A percentile compares a stretch with the other conserved stretches of the same genome.
Conservation (phyloP, 129 eudicot species). For the Lactuca saligna region DNA sequence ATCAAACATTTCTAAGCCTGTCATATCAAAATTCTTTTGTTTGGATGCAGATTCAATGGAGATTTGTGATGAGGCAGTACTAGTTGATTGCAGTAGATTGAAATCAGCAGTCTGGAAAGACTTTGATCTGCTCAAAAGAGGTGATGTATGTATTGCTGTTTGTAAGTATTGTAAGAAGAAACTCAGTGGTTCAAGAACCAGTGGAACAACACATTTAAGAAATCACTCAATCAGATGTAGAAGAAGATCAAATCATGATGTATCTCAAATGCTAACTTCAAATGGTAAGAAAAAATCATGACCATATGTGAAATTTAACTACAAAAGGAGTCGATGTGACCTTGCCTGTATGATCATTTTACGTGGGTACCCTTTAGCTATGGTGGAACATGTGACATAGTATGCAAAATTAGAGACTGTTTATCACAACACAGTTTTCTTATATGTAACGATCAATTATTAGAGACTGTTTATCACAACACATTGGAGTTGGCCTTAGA, state of each 20-base stretch:
- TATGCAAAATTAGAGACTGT: constrained; percentile 67
- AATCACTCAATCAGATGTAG: constrained; percentile 89
- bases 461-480: too few relatives aligned
- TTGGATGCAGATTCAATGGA: constrained; percentile 55
- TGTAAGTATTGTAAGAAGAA: constrained; percentile 89
- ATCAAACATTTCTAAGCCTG: neutral
- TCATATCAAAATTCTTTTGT: neutral
- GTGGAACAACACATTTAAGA: constrained; percentile 94
- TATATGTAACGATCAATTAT: constrained; percentile 66
- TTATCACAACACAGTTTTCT: constrained; percentile 74
- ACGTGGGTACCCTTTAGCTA: too few relatives aligned
- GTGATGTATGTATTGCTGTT: constrained; percentile 70
- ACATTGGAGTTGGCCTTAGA: too few relatives aligned
- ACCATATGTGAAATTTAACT: too few relatives aligned
- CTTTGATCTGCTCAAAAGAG: constrained; percentile 80
- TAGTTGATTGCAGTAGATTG: constrained; percentile 79
- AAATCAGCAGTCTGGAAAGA: constrained; percentile 97
- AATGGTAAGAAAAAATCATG: too few relatives aligned
- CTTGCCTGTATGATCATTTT: too few relatives aligned
- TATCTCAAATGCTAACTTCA: constrained; percentile 57
- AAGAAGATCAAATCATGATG: constrained; percentile 70
- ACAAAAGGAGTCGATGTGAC: too few relatives aligned
- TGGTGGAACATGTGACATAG: too few relatives aligned
- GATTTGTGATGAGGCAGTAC: constrained; percentile 54
- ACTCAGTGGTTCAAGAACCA: constrained; percentile 91